A percentile compares a stretch with the other conserved stretches of the same genome.
These are phyloP conservation scores for Cerrena zonata DNA, from an alignment of 1,284 basidiomycete species.

Conservation along the genomic window DNA sequence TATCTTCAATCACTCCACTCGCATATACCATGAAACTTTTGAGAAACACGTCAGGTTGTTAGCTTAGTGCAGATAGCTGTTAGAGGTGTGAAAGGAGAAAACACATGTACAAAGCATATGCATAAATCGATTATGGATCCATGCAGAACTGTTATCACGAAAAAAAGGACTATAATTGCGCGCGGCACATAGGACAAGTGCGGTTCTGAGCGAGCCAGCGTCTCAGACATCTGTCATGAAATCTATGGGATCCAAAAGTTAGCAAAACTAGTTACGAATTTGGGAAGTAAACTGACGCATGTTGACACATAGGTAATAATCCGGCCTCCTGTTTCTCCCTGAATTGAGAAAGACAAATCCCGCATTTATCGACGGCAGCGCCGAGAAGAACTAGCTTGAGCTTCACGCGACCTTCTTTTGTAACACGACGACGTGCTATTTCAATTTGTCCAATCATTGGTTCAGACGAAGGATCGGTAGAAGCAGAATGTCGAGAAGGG, in stretches of 20 bases:
- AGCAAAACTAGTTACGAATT: neutral
- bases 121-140: too few species aligned
- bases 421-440: slow-evolving; percentile 59
- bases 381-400: slow-evolving; percentile 73
- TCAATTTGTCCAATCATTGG: slow-evolving; percentile 59
- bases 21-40: too few species aligned
- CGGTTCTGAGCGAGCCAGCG: slow-evolving; percentile 47
- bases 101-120: too few species aligned
- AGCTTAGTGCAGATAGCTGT: too few species aligned
- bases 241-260: slow-evolving; percentile 40
- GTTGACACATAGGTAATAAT: slow-evolving; percentile 62
- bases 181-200: slow-evolving; percentile 39
- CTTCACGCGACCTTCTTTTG: slow-evolving; percentile 69
- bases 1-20: too few species aligned
- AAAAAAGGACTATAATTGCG: neutral
- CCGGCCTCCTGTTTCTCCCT: slow-evolving; percentile 52
- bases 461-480: neutral
- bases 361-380: slow-evolving; percentile 69
- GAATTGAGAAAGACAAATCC: slow-evolving; percentile 77
- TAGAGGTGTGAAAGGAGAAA: too few species aligned
- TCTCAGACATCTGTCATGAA: slow-evolving; percentile 54
- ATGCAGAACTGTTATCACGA: too few species aligned
- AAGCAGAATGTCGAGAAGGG: slow-evolving; percentile 10
- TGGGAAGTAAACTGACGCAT: slow-evolving; percentile 47
- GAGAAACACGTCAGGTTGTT: too few species aligned